Evolutionary conservation across 257 asterid species (phyloP).

Genomic region (Eustoma russellianum): DNA sequence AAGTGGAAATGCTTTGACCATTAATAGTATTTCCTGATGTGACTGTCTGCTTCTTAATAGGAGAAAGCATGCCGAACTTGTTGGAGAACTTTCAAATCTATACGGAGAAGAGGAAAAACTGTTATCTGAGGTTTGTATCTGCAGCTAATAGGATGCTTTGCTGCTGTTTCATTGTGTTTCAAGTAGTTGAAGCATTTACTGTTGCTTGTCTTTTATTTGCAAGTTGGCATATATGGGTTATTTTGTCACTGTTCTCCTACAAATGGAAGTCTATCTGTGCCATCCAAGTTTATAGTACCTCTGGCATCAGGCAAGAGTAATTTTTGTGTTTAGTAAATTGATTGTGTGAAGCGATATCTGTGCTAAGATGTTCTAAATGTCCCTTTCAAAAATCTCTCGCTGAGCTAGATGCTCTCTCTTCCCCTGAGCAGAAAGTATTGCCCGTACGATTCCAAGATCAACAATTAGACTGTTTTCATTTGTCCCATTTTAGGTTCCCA

Average conservation of each 20-base stretch:
- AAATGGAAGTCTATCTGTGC: not conserved
- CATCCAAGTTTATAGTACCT: not conserved
- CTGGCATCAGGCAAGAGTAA: not conserved
- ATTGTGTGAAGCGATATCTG: no score
- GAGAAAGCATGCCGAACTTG: conserved; percentile 97
- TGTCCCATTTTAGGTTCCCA: not conserved
- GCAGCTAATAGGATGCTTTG: conserved; percentile 4
- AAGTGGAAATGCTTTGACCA: no score
- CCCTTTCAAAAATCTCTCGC: no score
- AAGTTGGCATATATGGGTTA: no score
- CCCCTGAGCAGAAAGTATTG: not conserved
- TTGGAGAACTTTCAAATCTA: conserved; percentile 79
- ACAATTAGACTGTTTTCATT: not conserved
- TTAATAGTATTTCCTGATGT: not conserved
- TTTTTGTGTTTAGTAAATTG: not conserved
- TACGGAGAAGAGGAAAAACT: conserved; percentile 86
- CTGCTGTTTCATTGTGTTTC: not conserved
- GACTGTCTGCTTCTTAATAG: conserved; percentile 38
- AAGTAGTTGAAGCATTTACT: conserved; percentile 1
- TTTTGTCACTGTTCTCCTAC: no score
- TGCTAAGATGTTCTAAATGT: no score
- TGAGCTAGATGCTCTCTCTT: no score
- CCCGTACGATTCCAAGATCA: no score
- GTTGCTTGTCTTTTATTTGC: no score
- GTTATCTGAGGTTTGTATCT: conserved; percentile 70